Base-by-base conservation (phyloP, 768 basidiomycete species). In the Boletellus emodensis region DNA sequence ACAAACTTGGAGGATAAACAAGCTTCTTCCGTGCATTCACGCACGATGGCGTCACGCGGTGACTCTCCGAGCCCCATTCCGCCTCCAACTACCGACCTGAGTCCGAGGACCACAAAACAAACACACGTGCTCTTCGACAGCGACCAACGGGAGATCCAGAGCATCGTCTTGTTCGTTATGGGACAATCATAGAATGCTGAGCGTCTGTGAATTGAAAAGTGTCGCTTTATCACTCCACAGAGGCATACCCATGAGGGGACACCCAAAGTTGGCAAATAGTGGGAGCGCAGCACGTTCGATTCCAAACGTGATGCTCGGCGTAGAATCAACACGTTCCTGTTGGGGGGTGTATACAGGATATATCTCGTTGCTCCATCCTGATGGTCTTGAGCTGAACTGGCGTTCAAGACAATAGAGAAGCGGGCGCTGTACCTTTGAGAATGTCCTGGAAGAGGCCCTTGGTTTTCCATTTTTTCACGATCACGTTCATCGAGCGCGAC, bases 231-330 rank as follows among this genome's bases (percentile, higher is more conserved):
- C 30, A 30, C 3, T 13, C 15, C 10, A 24, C 7, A 13, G 6
- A 15, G 11, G 44, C 61, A 44, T 47, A 71, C 74, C 73, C 15
- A 62, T 75, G 13, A 75, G 68, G n/a, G 76, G 60, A 33, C 67
- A 73, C 40, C 75, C 75, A 54, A 72, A 76, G 48, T 76, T 75
- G 14, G 68, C 71, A 52, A 76, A 76, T 14, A 76, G 50, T 38
- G 75, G 74, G 12, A 76, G 65, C 4, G 71, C 72, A 36, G 74
- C 71, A 28, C 74, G 71, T 52, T 75, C 75, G 40, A 76, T 69
- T n/a, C 72, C 65, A 40, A 76, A 75, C 38, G 52, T 74, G 51
- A 57, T 32, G 20, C 12, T 60, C 14, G 58, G 40, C 24, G 17
- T 7, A 20, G 44, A 17, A 30, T 14, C 36, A 10, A 10, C 4